Evolutionary conservation across 495 filamentous ascomycete genomes (phyloP), one percentile per base, ranked within the genome.

Genomic region (Podospora appendiculata): DNA sequence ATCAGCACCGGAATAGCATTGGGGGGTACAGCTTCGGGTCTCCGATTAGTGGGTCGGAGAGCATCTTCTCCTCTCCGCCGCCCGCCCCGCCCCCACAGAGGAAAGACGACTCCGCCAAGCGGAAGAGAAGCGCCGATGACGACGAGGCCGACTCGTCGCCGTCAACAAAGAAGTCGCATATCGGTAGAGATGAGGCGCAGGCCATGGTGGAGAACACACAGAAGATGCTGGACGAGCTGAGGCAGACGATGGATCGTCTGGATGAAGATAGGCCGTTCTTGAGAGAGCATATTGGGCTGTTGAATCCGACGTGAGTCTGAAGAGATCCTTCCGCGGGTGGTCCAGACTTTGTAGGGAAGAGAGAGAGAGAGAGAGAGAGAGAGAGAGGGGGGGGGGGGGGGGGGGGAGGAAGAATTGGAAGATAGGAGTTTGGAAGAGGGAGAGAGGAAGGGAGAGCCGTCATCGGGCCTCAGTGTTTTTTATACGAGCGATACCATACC

Each of bases 201-300:
- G 57, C 58, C 6, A 59, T 60, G 54, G 59, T 65, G 46, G 58
- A 55, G 53, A 45, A 61, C 10, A 61, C 60, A 18, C 54, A 54
- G 52, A 49, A 58, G 44, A 67, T 67, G 64, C 38, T 67, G 45
- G 48, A 54, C 34, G 64, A 67, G 59, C 38, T 67, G 52, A 56
- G 55, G 41, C 59, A 66, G 51, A 50, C 48, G 7, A 65, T 65
- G 62, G 61, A 61, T 17, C 34, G 41, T 50, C 40, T 61, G 55
- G 64, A 65, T 32, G 45, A 50, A 38, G 55, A 62, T 40, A 33
- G 45, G 38, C 34, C 32, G 12, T 41, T 53, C 18, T 32, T 54
- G 35, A 38, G 48, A 14, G 57, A 55, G 49, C 50, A 58, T 38
- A 40, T 56, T 9, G 43, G 17, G 43, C 9, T 45, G 43, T 10